A percentile compares a stretch with the other conserved stretches of the same genome.
phyloP scores from a whole-genome alignment of 306 rosid species.

The Sphenostylis stenocarpa region DNA sequence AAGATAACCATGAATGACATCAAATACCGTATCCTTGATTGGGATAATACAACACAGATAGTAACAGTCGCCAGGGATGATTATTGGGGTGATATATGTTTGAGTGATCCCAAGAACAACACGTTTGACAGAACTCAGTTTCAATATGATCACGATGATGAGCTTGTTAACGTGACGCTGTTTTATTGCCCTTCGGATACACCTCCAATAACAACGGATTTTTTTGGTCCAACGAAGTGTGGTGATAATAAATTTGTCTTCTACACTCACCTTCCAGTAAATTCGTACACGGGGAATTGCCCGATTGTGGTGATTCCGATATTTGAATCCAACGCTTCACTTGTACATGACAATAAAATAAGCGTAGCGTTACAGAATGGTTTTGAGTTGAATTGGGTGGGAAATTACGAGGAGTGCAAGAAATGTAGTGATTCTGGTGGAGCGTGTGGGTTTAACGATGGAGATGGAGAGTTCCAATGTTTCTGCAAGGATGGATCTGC shows the following conservation, averaged over 20 bases:
- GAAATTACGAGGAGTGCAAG: neutral
- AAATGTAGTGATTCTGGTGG: constrained; percentile 18
- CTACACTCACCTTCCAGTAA: rapidly evolving
- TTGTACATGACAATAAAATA: rapidly evolving
- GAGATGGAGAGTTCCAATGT: constrained; percentile 25
- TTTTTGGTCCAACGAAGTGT: rapidly evolving
- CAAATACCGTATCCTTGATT: constrained; percentile 28
- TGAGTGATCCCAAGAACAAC: neutral
- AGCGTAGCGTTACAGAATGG: neutral
- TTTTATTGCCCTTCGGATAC: neutral
- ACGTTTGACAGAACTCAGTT: constrained; percentile 1
- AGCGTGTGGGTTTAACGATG: constrained; percentile 6
- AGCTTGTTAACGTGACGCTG: neutral
- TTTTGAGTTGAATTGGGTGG: constrained; percentile 18
- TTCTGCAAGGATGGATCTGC: constrained; percentile 29
- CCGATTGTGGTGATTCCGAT: neutral
- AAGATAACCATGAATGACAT: neutral
- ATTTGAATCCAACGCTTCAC: neutral
- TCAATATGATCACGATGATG: neutral
- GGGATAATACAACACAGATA: neutral
- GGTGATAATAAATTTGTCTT: neutral
- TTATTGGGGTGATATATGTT: neutral
- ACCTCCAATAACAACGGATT: rapidly evolving
- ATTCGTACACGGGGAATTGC: neutral
- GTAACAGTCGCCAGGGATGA: constrained; percentile 41